Evolutionary conservation across 2,329 filamentous ascomycete species (phyloP), one percentile per base, ranked within the genome.

Genomic region (Leptographium lundbergii): DNA sequence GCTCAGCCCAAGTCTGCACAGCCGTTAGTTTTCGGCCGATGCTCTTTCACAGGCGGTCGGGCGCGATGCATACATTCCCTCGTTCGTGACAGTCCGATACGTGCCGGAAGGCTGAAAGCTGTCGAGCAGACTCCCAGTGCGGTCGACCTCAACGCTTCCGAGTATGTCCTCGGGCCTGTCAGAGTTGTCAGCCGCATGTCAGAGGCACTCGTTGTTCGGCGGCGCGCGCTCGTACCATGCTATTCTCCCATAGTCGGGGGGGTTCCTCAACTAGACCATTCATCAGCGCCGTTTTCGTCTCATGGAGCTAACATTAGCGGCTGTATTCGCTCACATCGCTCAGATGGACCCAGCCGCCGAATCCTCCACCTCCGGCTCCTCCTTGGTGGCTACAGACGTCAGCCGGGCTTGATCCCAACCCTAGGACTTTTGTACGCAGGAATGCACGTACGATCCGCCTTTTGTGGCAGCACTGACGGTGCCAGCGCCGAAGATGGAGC

Each of bases 201-300:
- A 9, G 25, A 17, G 22, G 54, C 24, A 17, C 47, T 50, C 14
- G 22, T 4, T 25, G 14, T 11, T 50, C 4, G 10, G 22, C 4
- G 24, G 11, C 25, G 7, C 19, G 11, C n/a, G 11, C 10, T 3
- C 56, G 6, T 54, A 70, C 70, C 81, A 86, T 2, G 84, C 82
- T 67, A 87, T 87, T 57, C 85, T 72, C 19, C 84, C 84, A 74
- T 78, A 87, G 65, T 86, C 84, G 0, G 82, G 84, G 2, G 83
- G 82, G 57, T 85, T 85, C 57, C 85, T 73, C 57, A 73, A 66
- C 67, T 68, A 6, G 2, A 53, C 4, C 6, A 34, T n/a, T 14
- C 56, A n/a, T 25, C 29, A 59, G 32, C 17, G 25, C 4, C 19
- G 34, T 10, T 4, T n/a, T 45, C 42, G 4, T 42, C 24, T n/a